Base-by-base conservation (phyloP, 768 basidiomycete genomes). In the Phlegmacium glaucopus region DNA sequence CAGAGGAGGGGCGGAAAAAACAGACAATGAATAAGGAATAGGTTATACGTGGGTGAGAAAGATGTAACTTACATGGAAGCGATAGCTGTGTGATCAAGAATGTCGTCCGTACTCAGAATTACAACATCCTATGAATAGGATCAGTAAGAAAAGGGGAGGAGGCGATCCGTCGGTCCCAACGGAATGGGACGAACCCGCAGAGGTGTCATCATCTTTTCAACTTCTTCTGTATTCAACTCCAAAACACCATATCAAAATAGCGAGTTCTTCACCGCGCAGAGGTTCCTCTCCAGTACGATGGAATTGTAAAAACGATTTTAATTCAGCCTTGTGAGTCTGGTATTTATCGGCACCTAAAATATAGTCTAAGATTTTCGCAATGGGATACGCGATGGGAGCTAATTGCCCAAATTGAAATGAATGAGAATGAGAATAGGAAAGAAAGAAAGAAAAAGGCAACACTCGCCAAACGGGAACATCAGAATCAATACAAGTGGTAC, bases 331-430 rank as follows among this genome's bases (percentile, higher is more conserved):
- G 72, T 91, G 91, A 0, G 84, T 85, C 27, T 80, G 74, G 0
- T 71, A 72, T 47, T 88, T 85, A 55, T 85, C 76, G 2, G 72
- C 74, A 18, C 95, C 95, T 1, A 97, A 80, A 3, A 86, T 78
- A 41, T 66, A 72, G 63, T 97, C 95, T 11, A 99, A 81, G 0
- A 97, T 67, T 54, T 83, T 85, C 16, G 87, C 87, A 43, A 84
- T 85, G 6, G 89, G 89, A 57, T 76, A 94, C 0, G 92, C 90
- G 47, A 94, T 75, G 8, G 91, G 91, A 6, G 85, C 82, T 85
- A 42, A 9, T 22, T 6, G 26, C 12, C 10, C 8, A 13, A n/a
- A 49, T 18, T 11, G n/a, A 39, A 27, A 44, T 2, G 29, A 42
- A 16, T 22, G 39, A 30, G 6, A 32, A 35, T 65, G 51, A 77